Conservation (phyloP, 129 eudicot species). For the Pseudognaphalium luteoalbum region DNA sequence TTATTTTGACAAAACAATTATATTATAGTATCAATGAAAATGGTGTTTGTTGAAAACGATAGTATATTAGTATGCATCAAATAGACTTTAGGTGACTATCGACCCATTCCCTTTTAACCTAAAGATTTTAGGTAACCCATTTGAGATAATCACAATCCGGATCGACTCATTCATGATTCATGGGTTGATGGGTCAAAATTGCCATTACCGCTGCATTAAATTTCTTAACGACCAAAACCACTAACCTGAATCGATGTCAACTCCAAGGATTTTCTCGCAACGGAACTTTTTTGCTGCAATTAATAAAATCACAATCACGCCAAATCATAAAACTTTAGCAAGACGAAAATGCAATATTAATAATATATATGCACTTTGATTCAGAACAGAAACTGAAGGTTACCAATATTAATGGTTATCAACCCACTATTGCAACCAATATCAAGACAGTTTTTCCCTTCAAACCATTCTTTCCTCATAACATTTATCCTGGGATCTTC, state of each 20-base stretch:
- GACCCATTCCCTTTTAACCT: not conserved
- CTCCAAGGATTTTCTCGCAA: slow-evolving; percentile 80
- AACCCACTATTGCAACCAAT: slow-evolving; percentile 92
- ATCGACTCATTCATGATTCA: not conserved
- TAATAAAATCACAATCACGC: slow-evolving; percentile 6
- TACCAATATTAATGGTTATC: slow-evolving; percentile 78
- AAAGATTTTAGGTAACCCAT: not conserved
- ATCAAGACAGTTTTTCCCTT: slow-evolving; percentile 93
- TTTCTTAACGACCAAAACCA: not conserved
- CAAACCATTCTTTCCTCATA: slow-evolving; percentile 85
- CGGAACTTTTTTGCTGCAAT: slow-evolving; percentile 77
- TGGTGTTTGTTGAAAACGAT: not conserved
- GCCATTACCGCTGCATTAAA: not conserved
- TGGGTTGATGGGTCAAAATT: not conserved
- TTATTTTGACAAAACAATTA: not conserved
- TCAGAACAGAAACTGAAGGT: not conserved
- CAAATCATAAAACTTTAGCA: not conserved
- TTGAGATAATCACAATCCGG: not conserved
- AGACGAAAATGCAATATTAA: not conserved
- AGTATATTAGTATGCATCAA: not conserved
- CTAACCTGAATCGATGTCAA: slow-evolving; percentile 89
- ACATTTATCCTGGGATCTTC: slow-evolving; percentile 89
- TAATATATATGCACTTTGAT: not conserved
- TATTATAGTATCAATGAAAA: too few relatives aligned
- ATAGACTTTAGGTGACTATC: not conserved